A percentile compares a stretch with the other conserved stretches of the same genome.
These are phyloP conservation scores for Diplogelasinospora grovesii DNA, from an alignment of 495 filamentous ascomycete species.

Conservation along the genomic window DNA sequence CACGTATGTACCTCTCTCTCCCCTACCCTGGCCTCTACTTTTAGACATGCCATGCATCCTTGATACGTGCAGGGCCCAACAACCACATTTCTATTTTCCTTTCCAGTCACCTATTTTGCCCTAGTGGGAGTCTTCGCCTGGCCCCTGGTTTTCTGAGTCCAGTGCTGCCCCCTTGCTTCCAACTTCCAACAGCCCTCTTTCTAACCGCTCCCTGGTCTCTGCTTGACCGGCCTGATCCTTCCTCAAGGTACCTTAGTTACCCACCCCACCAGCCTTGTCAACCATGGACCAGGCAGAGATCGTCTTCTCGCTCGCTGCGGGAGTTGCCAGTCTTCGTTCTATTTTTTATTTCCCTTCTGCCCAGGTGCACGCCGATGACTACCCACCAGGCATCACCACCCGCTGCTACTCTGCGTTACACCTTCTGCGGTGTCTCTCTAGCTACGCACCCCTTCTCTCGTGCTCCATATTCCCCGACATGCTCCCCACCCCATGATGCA, in stretches of 20 bases:
- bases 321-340: too few species aligned
- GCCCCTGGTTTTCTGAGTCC: too few species aligned
- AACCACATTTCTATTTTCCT: slow-evolving; percentile 24
- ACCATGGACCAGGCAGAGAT: too few species aligned
- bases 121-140: slow-evolving; percentile 11
- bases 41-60: slow-evolving; percentile 20
- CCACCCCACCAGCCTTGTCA: slow-evolving; percentile 17
- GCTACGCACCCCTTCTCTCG: slow-evolving; percentile 12
- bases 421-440: slow-evolving; percentile 6
- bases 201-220: slow-evolving; percentile 10
- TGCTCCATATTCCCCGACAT: slow-evolving; percentile 7
- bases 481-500: slow-evolving; percentile 17
- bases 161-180: slow-evolving; percentile 4
- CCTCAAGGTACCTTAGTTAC: slow-evolving; percentile 23
- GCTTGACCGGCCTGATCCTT: slow-evolving; percentile 15
- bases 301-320: background rate
- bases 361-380: too few species aligned
- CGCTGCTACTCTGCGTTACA: background rate
- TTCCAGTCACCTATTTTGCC: slow-evolving; percentile 16
- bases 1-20: slow-evolving; percentile 10
- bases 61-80: slow-evolving; percentile 19
- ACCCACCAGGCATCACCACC: too few species aligned
- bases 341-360: too few species aligned
- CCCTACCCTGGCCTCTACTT: slow-evolving; percentile 19
- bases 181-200: slow-evolving; percentile 5